These are phyloP conservation scores for Ceratopteris richardii DNA, from an alignment of 75 land plant genomes.

Conservation along the genomic window DNA sequence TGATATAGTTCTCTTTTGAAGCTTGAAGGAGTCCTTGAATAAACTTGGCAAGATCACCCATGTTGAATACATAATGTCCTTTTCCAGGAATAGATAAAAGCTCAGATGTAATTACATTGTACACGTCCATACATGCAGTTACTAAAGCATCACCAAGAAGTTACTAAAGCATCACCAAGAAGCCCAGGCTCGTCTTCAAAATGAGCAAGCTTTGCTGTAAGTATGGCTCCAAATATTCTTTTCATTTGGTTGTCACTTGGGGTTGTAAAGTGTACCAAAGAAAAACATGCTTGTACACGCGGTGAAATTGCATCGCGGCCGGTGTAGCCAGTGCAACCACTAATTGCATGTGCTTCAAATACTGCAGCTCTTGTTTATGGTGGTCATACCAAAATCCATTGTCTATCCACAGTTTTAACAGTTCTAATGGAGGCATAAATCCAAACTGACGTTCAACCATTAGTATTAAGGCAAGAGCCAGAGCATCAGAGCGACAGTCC, in stretches of 20 bases:
- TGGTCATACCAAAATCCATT: slow-evolving; percentile 32
- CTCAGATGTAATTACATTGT: slow-evolving; percentile 12
- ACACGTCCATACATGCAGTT: slow-evolving; percentile 15
- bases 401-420: slow-evolving; percentile 28
- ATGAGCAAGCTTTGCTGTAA: slow-evolving; percentile 22
- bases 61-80: slow-evolving; percentile 29
- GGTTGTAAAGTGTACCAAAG: slow-evolving; percentile 23
- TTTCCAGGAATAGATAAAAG: slow-evolving; percentile 27
- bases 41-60: slow-evolving; percentile 31
- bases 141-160: slow-evolving; percentile 18
- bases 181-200: slow-evolving; percentile 26
- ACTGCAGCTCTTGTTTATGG: slow-evolving; percentile 20
- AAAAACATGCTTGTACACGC: slow-evolving; percentile 30
- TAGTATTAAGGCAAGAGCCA: too few relatives aligned
- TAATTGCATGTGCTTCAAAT: slow-evolving; percentile 17
- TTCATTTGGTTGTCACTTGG: slow-evolving; percentile 33
- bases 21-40: slow-evolving; percentile 29
- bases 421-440: slow-evolving; percentile 28
- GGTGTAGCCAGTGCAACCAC: slow-evolving; percentile 26
- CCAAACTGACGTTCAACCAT: too few relatives aligned
- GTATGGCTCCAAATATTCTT: slow-evolving; percentile 28
- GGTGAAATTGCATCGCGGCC: slow-evolving; percentile 23
- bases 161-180: slow-evolving; percentile 18
- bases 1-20: slow-evolving; percentile 15
- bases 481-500: too few relatives aligned